Evolutionary conservation across 2,329 filamentous ascomycete genomes (phyloP).

Genomic region (Grosmannia huntii): DNA sequence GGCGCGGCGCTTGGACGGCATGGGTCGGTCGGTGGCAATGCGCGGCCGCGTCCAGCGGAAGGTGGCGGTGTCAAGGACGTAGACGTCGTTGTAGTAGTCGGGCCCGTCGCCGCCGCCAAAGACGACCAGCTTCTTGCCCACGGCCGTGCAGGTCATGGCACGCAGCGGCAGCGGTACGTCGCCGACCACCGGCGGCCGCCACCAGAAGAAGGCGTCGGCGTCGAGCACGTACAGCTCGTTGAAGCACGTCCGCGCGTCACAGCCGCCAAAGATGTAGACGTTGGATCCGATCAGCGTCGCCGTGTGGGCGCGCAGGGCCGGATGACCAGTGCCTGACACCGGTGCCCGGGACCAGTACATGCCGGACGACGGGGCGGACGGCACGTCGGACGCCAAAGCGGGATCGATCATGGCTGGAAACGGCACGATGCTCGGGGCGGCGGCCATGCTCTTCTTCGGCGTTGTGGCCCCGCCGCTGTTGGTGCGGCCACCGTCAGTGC

Average conservation of each 20-base stretch:
- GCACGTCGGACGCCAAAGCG: constrained; percentile 44
- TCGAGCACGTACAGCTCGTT: constrained; percentile 58
- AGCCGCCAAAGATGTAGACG: constrained; percentile 57
- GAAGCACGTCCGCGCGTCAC: constrained; percentile 54
- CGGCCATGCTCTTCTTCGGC: background rate
- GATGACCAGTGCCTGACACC: constrained; percentile 48
- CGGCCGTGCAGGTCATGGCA: constrained; percentile 60
- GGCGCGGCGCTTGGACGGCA: constrained; percentile 49
- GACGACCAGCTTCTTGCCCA: constrained; percentile 54
- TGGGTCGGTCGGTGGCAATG: constrained; percentile 39
- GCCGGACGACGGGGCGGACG: constrained; percentile 50
- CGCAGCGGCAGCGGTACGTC: constrained; percentile 52
- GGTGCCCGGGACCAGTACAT: constrained; percentile 62
- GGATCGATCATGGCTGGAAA: constrained; percentile 47
- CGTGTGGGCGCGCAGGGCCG: constrained; percentile 52
- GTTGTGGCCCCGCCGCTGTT: constrained; percentile 1
- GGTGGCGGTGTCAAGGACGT: constrained; percentile 58
- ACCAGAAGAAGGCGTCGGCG: constrained; percentile 59
- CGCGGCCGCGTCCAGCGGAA: constrained; percentile 53
- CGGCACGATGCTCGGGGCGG: constrained; percentile 29
- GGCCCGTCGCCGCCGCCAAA: constrained; percentile 60
- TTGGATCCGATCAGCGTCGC: constrained; percentile 54
- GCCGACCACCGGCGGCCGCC: constrained; percentile 48
- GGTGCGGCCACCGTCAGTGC: constrained; percentile 7
- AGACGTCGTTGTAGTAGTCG: constrained; percentile 60